Evolutionary conservation across 2,329 filamentous ascomycete species (phyloP).

Genomic region (Monosporascus sp.): DNA sequence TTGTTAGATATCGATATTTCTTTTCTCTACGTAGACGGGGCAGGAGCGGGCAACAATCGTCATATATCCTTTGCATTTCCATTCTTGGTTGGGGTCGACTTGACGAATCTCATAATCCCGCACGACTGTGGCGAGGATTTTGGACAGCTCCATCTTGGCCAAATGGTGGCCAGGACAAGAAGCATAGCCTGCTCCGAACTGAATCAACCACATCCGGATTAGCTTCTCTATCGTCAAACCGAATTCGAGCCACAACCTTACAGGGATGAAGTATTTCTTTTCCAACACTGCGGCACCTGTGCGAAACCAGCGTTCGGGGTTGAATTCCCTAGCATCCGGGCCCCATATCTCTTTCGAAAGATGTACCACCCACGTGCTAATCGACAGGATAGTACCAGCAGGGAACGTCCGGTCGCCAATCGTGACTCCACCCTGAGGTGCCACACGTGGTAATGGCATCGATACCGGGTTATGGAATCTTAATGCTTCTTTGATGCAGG

Average conservation of each 20-base stretch:
- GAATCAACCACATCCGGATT: background rate
- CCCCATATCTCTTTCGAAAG: slow-evolving; percentile 19
- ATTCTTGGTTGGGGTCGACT: slow-evolving; percentile 16
- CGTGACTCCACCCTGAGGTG: slow-evolving; percentile 17
- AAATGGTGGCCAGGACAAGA: slow-evolving; percentile 16
- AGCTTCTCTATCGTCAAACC: background rate
- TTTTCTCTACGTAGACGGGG: slow-evolving; percentile 16
- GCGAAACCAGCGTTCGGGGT: slow-evolving; percentile 18
- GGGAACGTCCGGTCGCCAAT: slow-evolving; percentile 24
- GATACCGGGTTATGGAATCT: slow-evolving; percentile 23
- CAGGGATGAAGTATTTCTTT: slow-evolving; percentile 15
- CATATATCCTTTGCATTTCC: slow-evolving; percentile 22
- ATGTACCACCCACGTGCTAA: slow-evolving; percentile 23
- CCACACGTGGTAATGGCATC: slow-evolving; percentile 23
- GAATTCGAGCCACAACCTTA: background rate
- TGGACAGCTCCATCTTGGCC: slow-evolving; percentile 15
- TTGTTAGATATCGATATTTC: background rate
- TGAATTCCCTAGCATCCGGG: slow-evolving; percentile 14
- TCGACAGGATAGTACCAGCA: slow-evolving; percentile 20
- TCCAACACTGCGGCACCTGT: slow-evolving; percentile 7
- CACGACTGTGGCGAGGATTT: slow-evolving; percentile 13
- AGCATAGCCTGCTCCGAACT: slow-evolving; percentile 12
- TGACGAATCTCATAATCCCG: slow-evolving; percentile 16
- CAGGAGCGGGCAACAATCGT: slow-evolving; percentile 18
- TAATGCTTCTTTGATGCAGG: slow-evolving; percentile 29